These are phyloP conservation scores for Brassica hybrid DNA, from an alignment of 441 rosid species.

Conservation along the genomic window DNA sequence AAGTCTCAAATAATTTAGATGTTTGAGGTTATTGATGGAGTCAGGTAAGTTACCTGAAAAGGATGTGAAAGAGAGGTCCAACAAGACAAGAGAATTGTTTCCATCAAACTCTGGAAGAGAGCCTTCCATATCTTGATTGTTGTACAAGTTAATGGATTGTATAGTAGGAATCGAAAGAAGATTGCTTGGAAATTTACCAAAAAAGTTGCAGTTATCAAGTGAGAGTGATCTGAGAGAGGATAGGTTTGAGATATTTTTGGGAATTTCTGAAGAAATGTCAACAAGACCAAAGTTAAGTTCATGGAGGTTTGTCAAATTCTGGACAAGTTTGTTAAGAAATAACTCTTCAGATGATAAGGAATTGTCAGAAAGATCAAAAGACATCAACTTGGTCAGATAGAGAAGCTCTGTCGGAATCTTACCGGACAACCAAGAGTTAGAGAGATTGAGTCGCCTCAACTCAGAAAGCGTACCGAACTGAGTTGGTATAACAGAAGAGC, in stretches of 20 bases:
- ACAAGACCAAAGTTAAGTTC: not conserved
- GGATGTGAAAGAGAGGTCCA: slow-evolving; percentile 2
- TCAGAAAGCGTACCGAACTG: not conserved
- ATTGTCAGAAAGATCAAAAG: not conserved
- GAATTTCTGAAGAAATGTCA: slow-evolving; percentile 6
- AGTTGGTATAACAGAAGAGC: not conserved
- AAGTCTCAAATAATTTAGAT: not conserved
- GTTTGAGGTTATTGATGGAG: slow-evolving; percentile 4
- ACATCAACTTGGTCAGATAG: not conserved
- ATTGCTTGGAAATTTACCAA: not conserved
- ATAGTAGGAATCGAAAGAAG: not conserved
- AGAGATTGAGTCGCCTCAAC: not conserved
- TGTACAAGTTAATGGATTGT: slow-evolving; percentile 1
- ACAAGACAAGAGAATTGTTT: slow-evolving; percentile 1
- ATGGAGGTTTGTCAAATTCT: slow-evolving; percentile 6
- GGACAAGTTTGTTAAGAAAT: slow-evolving; percentile 1
- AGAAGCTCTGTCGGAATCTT: not conserved
- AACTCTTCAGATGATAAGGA: not conserved
- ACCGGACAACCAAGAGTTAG: not conserved
- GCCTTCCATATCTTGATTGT: not conserved
- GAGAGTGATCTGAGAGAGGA: slow-evolving; percentile 7
- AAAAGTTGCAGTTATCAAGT: slow-evolving; percentile 1
- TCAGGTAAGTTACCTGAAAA: slow-evolving; percentile 4
- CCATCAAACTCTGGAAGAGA: not conserved
- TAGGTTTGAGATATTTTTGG: not conserved